Evolutionary conservation across 495 filamentous ascomycete genomes (phyloP).

Genomic region (Penicillium turbatum): DNA sequence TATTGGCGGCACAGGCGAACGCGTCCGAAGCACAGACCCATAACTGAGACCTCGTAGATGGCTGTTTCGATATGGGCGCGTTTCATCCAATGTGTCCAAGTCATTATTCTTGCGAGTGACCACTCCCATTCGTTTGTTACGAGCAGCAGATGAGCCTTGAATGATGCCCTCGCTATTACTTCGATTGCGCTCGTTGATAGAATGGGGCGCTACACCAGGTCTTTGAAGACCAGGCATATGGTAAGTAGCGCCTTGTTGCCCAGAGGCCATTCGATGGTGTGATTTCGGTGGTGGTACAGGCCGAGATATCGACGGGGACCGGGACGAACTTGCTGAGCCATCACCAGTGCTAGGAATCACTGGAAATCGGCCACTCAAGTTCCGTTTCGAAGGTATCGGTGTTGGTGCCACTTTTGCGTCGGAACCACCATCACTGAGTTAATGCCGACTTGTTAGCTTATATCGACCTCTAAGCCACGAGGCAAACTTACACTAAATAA

Average conservation of each 20-base stretch:
- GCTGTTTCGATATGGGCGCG: constrained; percentile 65
- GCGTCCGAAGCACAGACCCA: constrained; percentile 66
- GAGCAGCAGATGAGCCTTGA: constrained; percentile 53
- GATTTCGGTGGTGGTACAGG: constrained; percentile 70
- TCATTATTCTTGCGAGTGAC: constrained; percentile 71
- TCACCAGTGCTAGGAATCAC: constrained; percentile 65
- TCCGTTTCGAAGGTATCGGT: constrained; percentile 68
- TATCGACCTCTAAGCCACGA: background rate
- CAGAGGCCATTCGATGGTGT: constrained; percentile 74
- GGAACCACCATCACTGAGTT: constrained; percentile 43
- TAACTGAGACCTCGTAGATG: constrained; percentile 80
- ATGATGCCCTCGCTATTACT: constrained; percentile 87
- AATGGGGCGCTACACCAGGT: constrained; percentile 63
- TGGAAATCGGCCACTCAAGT: constrained; percentile 75
- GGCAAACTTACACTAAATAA: constrained; percentile 57
- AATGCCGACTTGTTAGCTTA: constrained; percentile 1
- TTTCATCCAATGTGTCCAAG: constrained; percentile 71
- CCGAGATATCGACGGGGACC: constrained; percentile 61
- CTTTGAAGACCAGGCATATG: constrained; percentile 56
- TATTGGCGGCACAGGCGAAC: constrained; percentile 35
- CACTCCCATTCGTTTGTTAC: constrained; percentile 76
- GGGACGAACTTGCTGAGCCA: constrained; percentile 41
- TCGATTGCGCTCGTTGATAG: constrained; percentile 72
- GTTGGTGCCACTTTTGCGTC: constrained; percentile 75
- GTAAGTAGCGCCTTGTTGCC: constrained; percentile 54